Evolutionary conservation across 1,139 yeast genomes (phyloP).

Genomic region (Suhomyces panamericanus): DNA sequence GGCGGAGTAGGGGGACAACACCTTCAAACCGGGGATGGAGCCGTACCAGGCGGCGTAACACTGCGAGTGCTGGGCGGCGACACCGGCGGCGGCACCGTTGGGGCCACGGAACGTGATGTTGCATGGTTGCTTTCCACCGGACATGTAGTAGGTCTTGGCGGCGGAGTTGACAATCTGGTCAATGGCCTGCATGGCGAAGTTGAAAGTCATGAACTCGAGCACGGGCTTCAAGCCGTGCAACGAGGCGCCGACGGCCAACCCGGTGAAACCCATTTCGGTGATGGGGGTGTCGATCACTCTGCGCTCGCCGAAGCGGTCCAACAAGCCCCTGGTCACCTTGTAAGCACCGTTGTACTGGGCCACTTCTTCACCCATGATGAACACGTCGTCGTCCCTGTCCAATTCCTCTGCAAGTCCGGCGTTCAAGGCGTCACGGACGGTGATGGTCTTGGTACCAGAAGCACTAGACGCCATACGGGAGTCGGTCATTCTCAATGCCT

Average conservation of each 20-base stretch:
- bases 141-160: conserved; percentile 98
- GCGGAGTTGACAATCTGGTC: conserved; percentile 98
- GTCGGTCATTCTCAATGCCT: conserved; percentile 38
- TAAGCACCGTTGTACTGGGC: conserved; percentile 99
- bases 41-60: conserved; percentile 98
- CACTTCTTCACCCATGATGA: conserved; percentile 97
- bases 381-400: conserved; percentile 92
- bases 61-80: conserved; percentile 98
- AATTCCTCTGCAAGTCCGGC: conserved; percentile 95
- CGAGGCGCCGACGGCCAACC: conserved; percentile 96
- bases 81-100: conserved; percentile 99
- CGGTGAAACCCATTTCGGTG: conserved; percentile 99
- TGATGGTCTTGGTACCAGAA: conserved; percentile 64
- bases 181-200: conserved; percentile 99
- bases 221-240: conserved; percentile 96
- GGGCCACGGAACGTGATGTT: conserved; percentile 98
- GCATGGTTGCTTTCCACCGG: conserved; percentile 98
- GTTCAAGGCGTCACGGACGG: conserved; percentile 97
- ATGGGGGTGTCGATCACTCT: conserved; percentile 97
- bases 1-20: conserved; percentile 90
- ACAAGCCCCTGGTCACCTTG: conserved; percentile 91
- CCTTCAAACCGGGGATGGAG: conserved; percentile 96
- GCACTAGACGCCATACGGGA: conserved; percentile 49
- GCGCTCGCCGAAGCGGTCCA: conserved; percentile 96
- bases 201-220: conserved; percentile 98